phyloP scores from a whole-genome alignment of 768 basidiomycete species.

The Pholiota molesta region DNA sequence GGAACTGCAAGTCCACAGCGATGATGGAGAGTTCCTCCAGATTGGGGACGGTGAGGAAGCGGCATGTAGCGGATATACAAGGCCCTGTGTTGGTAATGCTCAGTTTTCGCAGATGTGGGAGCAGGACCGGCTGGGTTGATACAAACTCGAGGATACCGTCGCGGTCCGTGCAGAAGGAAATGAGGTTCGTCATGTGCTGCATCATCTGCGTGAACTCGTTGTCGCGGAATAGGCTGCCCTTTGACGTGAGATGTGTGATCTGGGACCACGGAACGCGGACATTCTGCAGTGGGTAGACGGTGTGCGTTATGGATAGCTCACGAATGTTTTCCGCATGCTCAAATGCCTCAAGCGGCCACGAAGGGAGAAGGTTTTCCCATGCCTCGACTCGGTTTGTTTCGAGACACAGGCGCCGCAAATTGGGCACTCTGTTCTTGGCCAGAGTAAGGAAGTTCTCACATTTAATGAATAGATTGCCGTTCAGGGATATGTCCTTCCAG shows the following conservation, averaged over 20 bases:
- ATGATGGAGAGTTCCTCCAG: conserved; percentile 21
- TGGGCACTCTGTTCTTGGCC: conserved; percentile 16
- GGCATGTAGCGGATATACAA: conserved; percentile 26
- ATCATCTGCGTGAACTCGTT: conserved; percentile 28
- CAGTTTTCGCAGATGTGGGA: conserved; percentile 23
- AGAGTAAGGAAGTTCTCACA: conserved; percentile 17
- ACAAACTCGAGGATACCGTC: conserved; percentile 27
- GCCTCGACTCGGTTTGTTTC: not conserved
- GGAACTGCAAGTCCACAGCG: conserved; percentile 19
- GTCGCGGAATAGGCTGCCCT: conserved; percentile 21
- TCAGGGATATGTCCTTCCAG: conserved; percentile 24
- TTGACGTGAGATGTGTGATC: conserved; percentile 22
- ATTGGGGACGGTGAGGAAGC: conserved; percentile 25
- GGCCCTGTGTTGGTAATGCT: conserved; percentile 25
- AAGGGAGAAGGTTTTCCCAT: conserved; percentile 3
- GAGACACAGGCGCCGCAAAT: conserved; percentile 18
- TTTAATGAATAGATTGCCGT: conserved; percentile 14
- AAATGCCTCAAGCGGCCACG: conserved; percentile 20
- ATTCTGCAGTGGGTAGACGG: conserved; percentile 19
- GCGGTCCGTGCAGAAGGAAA: conserved; percentile 21
- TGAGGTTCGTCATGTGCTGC: conserved; percentile 15
- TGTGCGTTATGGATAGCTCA: conserved; percentile 14
- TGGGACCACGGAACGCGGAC: conserved; percentile 28
- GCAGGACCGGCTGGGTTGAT: conserved; percentile 17
- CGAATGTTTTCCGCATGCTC: conserved; percentile 23